These are phyloP conservation scores for Brassica nigra DNA, from an alignment of 345 rosid genomes.

Conservation along the genomic window DNA sequence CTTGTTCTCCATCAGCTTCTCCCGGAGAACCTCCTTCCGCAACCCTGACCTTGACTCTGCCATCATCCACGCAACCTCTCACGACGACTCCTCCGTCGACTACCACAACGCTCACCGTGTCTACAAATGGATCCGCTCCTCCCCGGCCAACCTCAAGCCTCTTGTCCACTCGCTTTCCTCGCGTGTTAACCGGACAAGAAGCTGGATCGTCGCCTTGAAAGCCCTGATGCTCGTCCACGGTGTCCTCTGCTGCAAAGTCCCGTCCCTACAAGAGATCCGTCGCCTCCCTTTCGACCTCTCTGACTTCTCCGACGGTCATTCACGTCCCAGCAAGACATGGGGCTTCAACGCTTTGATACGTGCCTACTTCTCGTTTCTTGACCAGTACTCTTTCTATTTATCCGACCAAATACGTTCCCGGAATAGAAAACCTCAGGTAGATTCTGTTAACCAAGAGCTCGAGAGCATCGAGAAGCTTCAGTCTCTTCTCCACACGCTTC, in stretches of 20 bases:
- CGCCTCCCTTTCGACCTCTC: slow-evolving; percentile 76
- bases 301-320: slow-evolving; percentile 56
- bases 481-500: slow-evolving; percentile 59
- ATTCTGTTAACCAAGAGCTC: slow-evolving; percentile 40
- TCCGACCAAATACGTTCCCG: slow-evolving; percentile 36
- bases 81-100: slow-evolving; percentile 59
- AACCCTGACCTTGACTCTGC: slow-evolving; percentile 65
- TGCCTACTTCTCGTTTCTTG: slow-evolving; percentile 67
- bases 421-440: slow-evolving; percentile 18
- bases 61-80: slow-evolving; percentile 81
- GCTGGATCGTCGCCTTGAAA: slow-evolving; percentile 82
- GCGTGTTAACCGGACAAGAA: slow-evolving; percentile 59
- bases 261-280: slow-evolving; percentile 39
- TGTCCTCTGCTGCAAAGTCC: slow-evolving; percentile 62
- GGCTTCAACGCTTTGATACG: slow-evolving; percentile 69
- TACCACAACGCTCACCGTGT: slow-evolving; percentile 64
- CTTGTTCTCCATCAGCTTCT: slow-evolving; percentile 49
- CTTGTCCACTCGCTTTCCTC: slow-evolving; percentile 50
- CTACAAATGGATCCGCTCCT: slow-evolving; percentile 65
- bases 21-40: slow-evolving; percentile 40
- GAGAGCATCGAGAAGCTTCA: slow-evolving; percentile 53
- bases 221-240: slow-evolving; percentile 82
- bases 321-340: slow-evolving; percentile 47
- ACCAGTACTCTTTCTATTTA: slow-evolving; percentile 54
- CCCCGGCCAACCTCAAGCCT: slow-evolving; percentile 62